Base-by-base conservation (phyloP, 352 stramenopile species). In the Globisporangium viniferum region DNA sequence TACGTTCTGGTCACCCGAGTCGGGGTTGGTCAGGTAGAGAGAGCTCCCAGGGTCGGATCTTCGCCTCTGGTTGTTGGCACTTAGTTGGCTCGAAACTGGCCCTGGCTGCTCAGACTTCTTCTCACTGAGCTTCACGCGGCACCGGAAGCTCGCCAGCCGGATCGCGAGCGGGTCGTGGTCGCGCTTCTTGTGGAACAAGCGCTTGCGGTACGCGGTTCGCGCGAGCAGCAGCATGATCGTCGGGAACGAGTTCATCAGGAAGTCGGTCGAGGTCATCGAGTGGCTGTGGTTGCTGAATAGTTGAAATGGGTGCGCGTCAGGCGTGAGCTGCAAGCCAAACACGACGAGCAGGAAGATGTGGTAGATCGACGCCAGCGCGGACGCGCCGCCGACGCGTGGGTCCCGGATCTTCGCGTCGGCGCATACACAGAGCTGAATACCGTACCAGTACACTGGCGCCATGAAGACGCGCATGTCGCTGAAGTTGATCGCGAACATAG, bases 171-270 rank as follows among this genome's bases (percentile, higher is more conserved):
- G 39, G 9, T 46, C 39, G 12, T 20, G 39, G 12, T 2, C 2
- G 62, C 74, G 41, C 68, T 46, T n/a, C 22, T 61, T 66, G 2
- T 68, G 24, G 2, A 70, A 62, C 1, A 44, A 56, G 2, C 69
- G 67, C 24, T 74, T 67, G 3, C 73, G 67, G 53, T 69, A 78
- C 5, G 68, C 55, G 7, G 73, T 78, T 15, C 74, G 63, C 5
- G 76, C 33, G 29, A 78, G 59, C 3, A 78, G 59, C 6, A 78
- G 54, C 7, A 78, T 22, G 46, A 70, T 66, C 4, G 72, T 81
- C 6, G 64, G 62, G 64, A 71, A 75, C 36, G 69, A 59, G 57
- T 78, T 76, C 20, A 74, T 41, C 48, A 81, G 9, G 39, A 75
- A 24, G 33, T 72, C 67, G 29, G 53, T 55, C 35, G 67, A 72